Evolutionary conservation across 306 rosid genomes (phyloP).

Genomic region (Dalbergia cultrata): DNA sequence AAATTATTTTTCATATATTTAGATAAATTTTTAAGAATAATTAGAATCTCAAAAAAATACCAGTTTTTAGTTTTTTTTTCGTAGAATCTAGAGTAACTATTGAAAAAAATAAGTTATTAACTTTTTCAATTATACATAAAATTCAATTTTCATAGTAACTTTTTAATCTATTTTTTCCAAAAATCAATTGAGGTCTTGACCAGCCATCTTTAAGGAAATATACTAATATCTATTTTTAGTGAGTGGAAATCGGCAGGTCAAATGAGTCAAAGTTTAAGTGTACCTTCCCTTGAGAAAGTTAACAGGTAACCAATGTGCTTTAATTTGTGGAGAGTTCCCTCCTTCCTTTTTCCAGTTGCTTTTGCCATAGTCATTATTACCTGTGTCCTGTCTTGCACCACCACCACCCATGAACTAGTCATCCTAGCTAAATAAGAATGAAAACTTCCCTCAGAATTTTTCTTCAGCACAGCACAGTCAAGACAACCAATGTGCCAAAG

Average conservation of each 20-base stretch:
- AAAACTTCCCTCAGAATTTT: conserved; percentile 39
- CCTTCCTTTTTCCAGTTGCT: conserved; percentile 66
- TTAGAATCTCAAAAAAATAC: no score
- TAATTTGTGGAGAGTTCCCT: conserved; percentile 90
- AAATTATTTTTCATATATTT: no score
- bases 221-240: conserved; percentile 15
- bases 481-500: conserved; percentile 13
- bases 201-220: not conserved
- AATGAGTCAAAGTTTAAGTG: conserved; percentile 43
- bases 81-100: no score
- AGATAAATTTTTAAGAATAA: no score
- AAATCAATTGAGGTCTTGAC: conserved; percentile 13
- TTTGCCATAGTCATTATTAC: conserved; percentile 70
- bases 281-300: conserved; percentile 60
- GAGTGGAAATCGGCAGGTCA: conserved; percentile 49
- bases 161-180: not conserved
- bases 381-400: conserved; percentile 65
- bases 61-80: no score
- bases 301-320: conserved; percentile 65
- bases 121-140: no score
- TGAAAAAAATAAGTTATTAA: no score
- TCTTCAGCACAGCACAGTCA: conserved; percentile 46
- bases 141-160: no score
- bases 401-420: conserved; percentile 33
- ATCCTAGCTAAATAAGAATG: conserved; percentile 36